Percentiles rank a stretch among this genome's conserved stretches.
Conservation (phyloP, 495 filamentous ascomycete species). For the Hypoxylon cercidicola region DNA sequence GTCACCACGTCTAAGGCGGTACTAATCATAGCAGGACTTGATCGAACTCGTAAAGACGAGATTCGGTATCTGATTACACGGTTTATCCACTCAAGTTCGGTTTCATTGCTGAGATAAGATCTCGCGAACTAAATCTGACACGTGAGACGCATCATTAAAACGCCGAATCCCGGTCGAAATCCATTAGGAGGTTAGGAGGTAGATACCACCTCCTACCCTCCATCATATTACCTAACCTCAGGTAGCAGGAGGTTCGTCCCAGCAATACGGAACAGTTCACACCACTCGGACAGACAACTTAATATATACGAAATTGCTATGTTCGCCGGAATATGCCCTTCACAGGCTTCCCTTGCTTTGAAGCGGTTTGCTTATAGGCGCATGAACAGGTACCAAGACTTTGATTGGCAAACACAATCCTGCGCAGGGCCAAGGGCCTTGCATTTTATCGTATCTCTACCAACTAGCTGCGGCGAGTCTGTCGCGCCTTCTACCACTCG, state of each 20-base stretch:
- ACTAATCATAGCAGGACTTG: conserved; percentile 3
- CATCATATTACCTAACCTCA: too few species aligned
- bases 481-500: background rate
- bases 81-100: conserved; percentile 4
- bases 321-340: too few species aligned
- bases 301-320: too few species aligned
- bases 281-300: too few species aligned
- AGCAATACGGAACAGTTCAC: too few species aligned
- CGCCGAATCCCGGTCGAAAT: conserved; percentile 18
- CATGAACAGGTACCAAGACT: too few species aligned
- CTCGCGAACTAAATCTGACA: background rate
- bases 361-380: too few species aligned
- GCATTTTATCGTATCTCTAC: background rate
- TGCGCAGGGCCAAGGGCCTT: background rate
- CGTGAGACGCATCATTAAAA: conserved; percentile 34
- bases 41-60: conserved; percentile 4
- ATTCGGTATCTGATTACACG: background rate
- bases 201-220: too few species aligned
- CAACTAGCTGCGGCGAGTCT: conserved; percentile 5
- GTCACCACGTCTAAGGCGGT: conserved; percentile 8
- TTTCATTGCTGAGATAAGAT: background rate
- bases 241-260: too few species aligned
- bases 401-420: conserved; percentile 1
- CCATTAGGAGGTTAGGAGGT: too few species aligned
- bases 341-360: too few species aligned